phyloP scores from a whole-genome alignment of 2,329 filamentous ascomycete genomes.

The Nemania sp. region DNA sequence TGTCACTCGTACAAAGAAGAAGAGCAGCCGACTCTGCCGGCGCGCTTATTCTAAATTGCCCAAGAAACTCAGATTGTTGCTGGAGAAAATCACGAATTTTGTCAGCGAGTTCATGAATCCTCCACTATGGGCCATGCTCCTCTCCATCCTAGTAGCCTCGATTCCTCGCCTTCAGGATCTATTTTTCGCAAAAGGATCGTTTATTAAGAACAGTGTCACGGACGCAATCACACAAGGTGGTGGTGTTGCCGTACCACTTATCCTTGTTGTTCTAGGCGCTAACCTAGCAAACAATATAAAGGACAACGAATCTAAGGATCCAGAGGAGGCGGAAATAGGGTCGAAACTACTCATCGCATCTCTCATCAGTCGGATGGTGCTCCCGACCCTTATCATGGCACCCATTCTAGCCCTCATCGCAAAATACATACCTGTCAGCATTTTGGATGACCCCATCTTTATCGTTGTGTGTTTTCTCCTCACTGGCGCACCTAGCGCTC shows the following conservation, averaged over 20 bases:
- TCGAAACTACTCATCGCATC: slow-evolving; percentile 84
- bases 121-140: slow-evolving; percentile 94
- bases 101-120: slow-evolving; percentile 97
- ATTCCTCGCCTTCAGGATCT: slow-evolving; percentile 79
- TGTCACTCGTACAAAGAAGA: slow-evolving; percentile 20
- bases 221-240: slow-evolving; percentile 84
- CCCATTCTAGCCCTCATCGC: slow-evolving; percentile 84
- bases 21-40: neutral
- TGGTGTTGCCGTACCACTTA: slow-evolving; percentile 90
- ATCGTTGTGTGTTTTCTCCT: slow-evolving; percentile 97
- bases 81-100: slow-evolving; percentile 61
- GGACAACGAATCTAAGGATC: slow-evolving; percentile 65
- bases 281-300: slow-evolving; percentile 93
- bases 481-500: slow-evolving; percentile 87
- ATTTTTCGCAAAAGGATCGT: slow-evolving; percentile 88
- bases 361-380: slow-evolving; percentile 85
- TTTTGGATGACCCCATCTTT: slow-evolving; percentile 96
- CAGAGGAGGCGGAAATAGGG: slow-evolving; percentile 70
- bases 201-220: slow-evolving; percentile 91
- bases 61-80: slow-evolving; percentile 32
- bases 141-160: slow-evolving; percentile 88
- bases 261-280: slow-evolving; percentile 91
- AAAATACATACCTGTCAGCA: slow-evolving; percentile 90
- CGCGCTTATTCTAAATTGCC: slow-evolving; percentile 24
- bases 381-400: slow-evolving; percentile 91